phyloP scores from a whole-genome alignment of 2,329 filamentous ascomycete genomes.

The Phyllosticta citriasiana region DNA sequence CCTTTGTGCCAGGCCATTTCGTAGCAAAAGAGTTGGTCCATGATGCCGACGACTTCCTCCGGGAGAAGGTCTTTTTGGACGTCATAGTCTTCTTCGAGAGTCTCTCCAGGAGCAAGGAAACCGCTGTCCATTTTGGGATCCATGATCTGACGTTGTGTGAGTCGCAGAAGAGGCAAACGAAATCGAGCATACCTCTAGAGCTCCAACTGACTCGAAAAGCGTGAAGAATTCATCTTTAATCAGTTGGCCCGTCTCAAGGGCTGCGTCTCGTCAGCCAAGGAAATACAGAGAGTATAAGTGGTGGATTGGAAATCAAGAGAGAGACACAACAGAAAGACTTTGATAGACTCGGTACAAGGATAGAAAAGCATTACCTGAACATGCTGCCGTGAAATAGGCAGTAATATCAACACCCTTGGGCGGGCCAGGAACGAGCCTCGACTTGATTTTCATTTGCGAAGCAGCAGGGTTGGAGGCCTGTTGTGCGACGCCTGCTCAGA shows the following conservation, averaged over 20 bases:
- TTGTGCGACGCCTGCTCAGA: constrained; percentile 5
- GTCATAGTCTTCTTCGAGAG: constrained; percentile 77
- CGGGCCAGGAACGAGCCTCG: constrained; percentile 5
- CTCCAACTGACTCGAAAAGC: constrained; percentile 85
- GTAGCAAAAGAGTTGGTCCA: constrained; percentile 82
- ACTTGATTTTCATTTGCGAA: constrained; percentile 6
- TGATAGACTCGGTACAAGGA: not conserved
- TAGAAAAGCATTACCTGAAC: constrained; percentile 14
- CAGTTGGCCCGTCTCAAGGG: constrained; percentile 67
- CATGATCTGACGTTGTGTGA: constrained; percentile 64
- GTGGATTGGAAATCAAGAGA: not conserved
- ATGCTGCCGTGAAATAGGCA: constrained; percentile 23
- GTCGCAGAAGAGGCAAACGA: not conserved
- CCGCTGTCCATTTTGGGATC: constrained; percentile 99
- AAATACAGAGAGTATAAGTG: constrained; percentile 4
- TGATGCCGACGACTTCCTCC: constrained; percentile 79
- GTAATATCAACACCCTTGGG: constrained; percentile 22
- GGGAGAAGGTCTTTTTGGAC: constrained; percentile 57
- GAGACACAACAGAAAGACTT: not conserved
- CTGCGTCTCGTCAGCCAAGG: constrained; percentile 36
- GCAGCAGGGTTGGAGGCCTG: not conserved
- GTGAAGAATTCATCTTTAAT: constrained; percentile 93
- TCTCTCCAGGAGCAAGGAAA: constrained; percentile 65
- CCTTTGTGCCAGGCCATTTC: constrained; percentile 98
- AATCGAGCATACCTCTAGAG: constrained; percentile 50